Evolutionary conservation across 441 rosid genomes (phyloP), one percentile per base, ranked within the genome.

Genomic region (Mallotus repandus): DNA sequence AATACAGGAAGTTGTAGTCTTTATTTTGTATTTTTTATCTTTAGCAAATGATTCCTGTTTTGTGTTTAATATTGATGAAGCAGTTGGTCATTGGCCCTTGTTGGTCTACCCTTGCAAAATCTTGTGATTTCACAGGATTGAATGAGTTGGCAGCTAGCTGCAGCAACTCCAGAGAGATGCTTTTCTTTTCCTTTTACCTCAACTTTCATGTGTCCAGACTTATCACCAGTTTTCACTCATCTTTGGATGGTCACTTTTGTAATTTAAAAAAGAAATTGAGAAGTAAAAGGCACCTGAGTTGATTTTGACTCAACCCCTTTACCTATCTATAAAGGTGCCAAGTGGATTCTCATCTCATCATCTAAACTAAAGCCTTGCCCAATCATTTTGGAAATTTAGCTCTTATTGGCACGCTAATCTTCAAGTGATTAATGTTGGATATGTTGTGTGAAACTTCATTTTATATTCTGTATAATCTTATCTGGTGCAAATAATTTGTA

Each of bases 121-220:
- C 86, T 54, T 78, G 85, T 84, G 85, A 78, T 76, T 74, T 86
- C 90, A 85, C 86, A 80, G 74, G 88, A 81, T 63, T 64, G 59
- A 72, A 79, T 80, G 73, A 70, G 79, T 74, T 67, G 81, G 79
- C 79, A 71, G 88, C 69, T 82, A 66, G 76, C 74, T 66, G 77
- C 84, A 75, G 61, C 81, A 70, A 72, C 65, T 74, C 64, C 68
- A 58, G 58, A 65, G 52, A 21, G 41, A 38, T 38, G 5, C 7
- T 38, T 38, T 77, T 60, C 63, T 57, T 74, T 63, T 68, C 79
- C 77, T 74, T 70, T 69, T 29, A 19, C 52, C 68, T 77, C 9
- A 69, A 38, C 79, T 77, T 81, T 81, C 81, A 74, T 80, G 86
- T 84, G 86, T 76, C 65, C 71, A 25, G 59, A 35, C 65, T 76